Evolutionary conservation across 176 grass and related monocot species (phyloP).

Genomic region (Zoysia pacifica): DNA sequence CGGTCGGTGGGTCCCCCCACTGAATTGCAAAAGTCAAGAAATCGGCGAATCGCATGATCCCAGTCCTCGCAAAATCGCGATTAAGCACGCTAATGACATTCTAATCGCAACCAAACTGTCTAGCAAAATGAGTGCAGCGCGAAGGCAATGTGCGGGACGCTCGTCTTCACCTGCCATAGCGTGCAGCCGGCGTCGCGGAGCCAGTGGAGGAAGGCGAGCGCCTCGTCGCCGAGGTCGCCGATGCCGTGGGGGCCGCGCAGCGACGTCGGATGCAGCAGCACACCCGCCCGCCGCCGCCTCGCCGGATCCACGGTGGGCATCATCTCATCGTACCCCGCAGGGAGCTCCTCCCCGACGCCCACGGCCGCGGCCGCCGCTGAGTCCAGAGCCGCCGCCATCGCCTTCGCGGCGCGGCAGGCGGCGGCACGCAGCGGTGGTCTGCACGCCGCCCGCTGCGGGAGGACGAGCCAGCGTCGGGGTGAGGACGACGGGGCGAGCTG

Average conservation of each 20-base stretch:
- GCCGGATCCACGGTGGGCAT: conserved; percentile 50
- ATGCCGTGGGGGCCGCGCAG: conserved; percentile 70
- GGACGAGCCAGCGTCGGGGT: neutral
- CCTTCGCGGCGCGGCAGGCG: conserved; percentile 20
- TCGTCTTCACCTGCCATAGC: conserved; percentile 81
- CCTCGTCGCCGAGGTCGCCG: conserved; percentile 78
- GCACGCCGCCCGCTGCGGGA: neutral
- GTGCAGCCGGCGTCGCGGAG: conserved; percentile 64
- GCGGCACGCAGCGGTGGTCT: neutral
- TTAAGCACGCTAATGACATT: conserved; percentile 6
- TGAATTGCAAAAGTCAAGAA: neutral
- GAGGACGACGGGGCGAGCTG: neutral
- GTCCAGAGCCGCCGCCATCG: conserved; percentile 23
- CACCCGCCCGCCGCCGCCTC: conserved; percentile 61
- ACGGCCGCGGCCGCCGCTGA: conserved; percentile 27
- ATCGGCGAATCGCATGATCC: neutral
- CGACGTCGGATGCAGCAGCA: conserved; percentile 82
- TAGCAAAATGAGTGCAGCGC: neutral
- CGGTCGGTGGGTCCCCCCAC: neutral
- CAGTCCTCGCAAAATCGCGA: neutral
- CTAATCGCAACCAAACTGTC: neutral
- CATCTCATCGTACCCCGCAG: conserved; percentile 68
- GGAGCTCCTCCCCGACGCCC: conserved; percentile 59
- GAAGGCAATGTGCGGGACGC: conserved; percentile 20
- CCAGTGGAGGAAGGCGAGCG: conserved; percentile 74